A percentile compares a stretch with the other conserved stretches of the same genome.
Conservation (phyloP, 2,329 filamentous ascomycete genomes). For the Xylaria arbuscula region DNA sequence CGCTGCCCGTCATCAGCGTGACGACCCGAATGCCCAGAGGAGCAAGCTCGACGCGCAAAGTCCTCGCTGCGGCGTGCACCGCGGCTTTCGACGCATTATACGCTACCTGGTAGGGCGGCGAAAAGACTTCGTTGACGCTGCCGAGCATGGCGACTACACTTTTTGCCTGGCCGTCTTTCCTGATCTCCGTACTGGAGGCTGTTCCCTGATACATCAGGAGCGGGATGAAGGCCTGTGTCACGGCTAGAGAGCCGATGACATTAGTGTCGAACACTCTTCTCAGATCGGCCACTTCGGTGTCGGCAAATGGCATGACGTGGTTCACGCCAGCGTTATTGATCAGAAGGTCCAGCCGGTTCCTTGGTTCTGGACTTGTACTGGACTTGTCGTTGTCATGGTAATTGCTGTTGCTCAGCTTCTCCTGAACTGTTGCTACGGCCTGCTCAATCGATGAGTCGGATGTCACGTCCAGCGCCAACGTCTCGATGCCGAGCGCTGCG, state of each 20-base stretch:
- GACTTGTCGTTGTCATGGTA: background rate
- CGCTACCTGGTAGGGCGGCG: slow-evolving; percentile 47
- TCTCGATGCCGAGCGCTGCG: slow-evolving; percentile 42
- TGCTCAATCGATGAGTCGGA: slow-evolving; percentile 44
- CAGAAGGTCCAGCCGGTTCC: slow-evolving; percentile 42
- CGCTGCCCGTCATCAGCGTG: slow-evolving; percentile 48
- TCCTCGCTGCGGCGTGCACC: slow-evolving; percentile 41
- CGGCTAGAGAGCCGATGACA: slow-evolving; percentile 47
- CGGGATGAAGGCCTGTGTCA: slow-evolving; percentile 50
- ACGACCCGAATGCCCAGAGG: slow-evolving; percentile 50
- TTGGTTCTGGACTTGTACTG: background rate
- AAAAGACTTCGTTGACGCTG: slow-evolving; percentile 48
- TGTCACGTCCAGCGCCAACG: slow-evolving; percentile 48
- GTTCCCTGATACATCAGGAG: slow-evolving; percentile 41
- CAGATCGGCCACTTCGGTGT: slow-evolving; percentile 38
- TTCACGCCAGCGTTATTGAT: slow-evolving; percentile 47
- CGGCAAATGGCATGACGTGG: slow-evolving; percentile 43
- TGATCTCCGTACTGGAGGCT: background rate
- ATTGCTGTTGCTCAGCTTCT: slow-evolving; percentile 16
- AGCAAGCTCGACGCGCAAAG: slow-evolving; percentile 49
- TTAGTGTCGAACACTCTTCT: slow-evolving; percentile 46
- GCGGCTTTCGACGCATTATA: slow-evolving; percentile 51
- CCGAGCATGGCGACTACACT: slow-evolving; percentile 46
- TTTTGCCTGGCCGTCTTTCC: slow-evolving; percentile 21
- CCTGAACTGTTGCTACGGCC: slow-evolving; percentile 30